Percentiles rank a stretch among this genome's conserved stretches.
Conservation (phyloP, 805 yeast species). For the Wickerhamomyces chaumierensis region DNA sequence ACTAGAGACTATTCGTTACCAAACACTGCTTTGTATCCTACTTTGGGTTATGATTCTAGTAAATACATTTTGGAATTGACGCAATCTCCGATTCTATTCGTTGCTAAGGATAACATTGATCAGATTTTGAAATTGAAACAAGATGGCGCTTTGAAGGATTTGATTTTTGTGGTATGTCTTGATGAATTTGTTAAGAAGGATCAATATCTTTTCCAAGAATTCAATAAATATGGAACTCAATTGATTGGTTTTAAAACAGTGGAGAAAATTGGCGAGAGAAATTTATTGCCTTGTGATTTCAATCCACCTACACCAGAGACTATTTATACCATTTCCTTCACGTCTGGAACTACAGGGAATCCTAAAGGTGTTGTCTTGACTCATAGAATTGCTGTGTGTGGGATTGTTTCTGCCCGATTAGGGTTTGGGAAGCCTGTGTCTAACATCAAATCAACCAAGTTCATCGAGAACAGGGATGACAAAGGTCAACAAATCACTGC, state of each 20-base stretch:
- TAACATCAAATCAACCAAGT: slow-evolving; percentile 5
- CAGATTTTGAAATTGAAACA: slow-evolving; percentile 33
- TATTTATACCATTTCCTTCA: slow-evolving; percentile 53
- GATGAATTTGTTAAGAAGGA: slow-evolving; percentile 33
- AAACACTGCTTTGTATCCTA: slow-evolving; percentile 41
- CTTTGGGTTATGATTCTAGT: slow-evolving; percentile 46
- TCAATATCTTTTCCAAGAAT: slow-evolving; percentile 18
- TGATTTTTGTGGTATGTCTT: slow-evolving; percentile 44
- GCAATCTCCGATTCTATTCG: slow-evolving; percentile 47
- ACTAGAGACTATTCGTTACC: slow-evolving; percentile 41
- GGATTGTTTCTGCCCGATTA: slow-evolving; percentile 29
- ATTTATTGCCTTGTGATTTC: slow-evolving; percentile 25
- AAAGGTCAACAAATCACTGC: slow-evolving; percentile 20
- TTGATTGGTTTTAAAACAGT: slow-evolving; percentile 32
- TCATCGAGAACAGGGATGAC: slow-evolving; percentile 12
- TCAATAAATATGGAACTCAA: slow-evolving; percentile 21
- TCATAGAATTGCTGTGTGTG: slow-evolving; percentile 39
- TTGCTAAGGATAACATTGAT: slow-evolving; percentile 37
- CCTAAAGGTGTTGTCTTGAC: slow-evolving; percentile 61
- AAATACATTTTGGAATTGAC: slow-evolving; percentile 49
- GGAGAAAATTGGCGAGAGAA: slow-evolving; percentile 30
- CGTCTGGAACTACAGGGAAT: slow-evolving; percentile 66
- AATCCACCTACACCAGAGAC: slow-evolving; percentile 41
- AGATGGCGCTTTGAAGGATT: slow-evolving; percentile 17
- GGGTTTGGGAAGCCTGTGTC: slow-evolving; percentile 16